A percentile compares a stretch with the other conserved stretches of the same genome.
phyloP scores from a whole-genome alignment of 306 rosid genomes.

The Trichosanthes truncata region DNA sequence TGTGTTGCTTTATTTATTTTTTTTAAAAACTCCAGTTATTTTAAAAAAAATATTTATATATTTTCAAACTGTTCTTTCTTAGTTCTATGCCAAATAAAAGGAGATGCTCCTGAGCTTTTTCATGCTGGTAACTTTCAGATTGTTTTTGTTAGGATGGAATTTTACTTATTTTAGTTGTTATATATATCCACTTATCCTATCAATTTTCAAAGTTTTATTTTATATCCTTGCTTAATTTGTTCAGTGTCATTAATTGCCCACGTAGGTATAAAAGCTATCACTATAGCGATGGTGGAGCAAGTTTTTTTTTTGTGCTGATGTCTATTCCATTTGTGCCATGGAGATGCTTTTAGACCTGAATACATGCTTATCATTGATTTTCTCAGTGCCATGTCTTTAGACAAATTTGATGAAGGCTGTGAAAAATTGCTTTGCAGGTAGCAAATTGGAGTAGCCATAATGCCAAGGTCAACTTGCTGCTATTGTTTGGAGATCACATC shows the following conservation, averaged over 20 bases:
- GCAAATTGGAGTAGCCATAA: constrained; percentile 70
- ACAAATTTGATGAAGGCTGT: background rate
- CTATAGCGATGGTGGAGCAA: background rate
- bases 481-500: constrained; percentile 74
- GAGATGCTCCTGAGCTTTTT: background rate
- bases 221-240: background rate
- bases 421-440: constrained; percentile 26
- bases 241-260: background rate
- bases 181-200: background rate
- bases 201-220: background rate
- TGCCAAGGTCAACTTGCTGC: constrained; percentile 55
- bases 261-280: background rate
- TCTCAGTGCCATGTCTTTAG: background rate
- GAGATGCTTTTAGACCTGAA: background rate
- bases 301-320: background rate
- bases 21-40: background rate
- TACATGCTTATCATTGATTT: background rate
- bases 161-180: background rate
- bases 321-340: background rate
- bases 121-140: background rate
- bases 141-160: background rate
- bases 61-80: background rate
- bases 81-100: background rate
- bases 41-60: background rate
- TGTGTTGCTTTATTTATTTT: background rate